A percentile compares a stretch with the other conserved stretches of the same genome.
phyloP scores from a whole-genome alignment of 257 asterid genomes.

The Euphrasia confusa region DNA sequence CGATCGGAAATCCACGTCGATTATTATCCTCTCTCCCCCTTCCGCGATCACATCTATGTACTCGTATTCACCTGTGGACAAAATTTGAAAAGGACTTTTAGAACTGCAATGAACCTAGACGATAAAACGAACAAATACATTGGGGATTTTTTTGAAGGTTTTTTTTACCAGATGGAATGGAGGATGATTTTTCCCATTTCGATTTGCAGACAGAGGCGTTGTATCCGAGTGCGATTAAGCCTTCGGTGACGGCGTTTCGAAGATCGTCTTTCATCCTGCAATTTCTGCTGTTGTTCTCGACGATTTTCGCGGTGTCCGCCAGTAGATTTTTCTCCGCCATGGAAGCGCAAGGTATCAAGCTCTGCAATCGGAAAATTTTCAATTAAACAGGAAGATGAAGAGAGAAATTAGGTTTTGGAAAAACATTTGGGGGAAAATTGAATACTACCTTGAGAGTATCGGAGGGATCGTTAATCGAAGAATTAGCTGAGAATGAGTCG shows the following conservation, averaged over 20 bases:
- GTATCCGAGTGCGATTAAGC: conserved; percentile 56
- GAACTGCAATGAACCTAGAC: not conserved
- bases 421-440: not conserved
- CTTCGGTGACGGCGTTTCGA: conserved; percentile 50
- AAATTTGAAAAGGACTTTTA: not conserved
- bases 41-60: conserved; percentile 64
- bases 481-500: conserved; percentile 30
- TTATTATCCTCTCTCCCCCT: conserved; percentile 57
- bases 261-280: conserved; percentile 63
- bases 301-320: conserved; percentile 66
- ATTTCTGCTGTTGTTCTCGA: conserved; percentile 57
- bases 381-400: conserved; percentile 1
- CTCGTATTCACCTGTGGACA: conserved; percentile 65
- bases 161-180: conserved; percentile 65
- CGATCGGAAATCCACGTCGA: conserved; percentile 85
- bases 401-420: not conserved
- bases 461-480: conserved; percentile 49
- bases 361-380: conserved; percentile 26
- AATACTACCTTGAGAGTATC: conserved; percentile 63
- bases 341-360: conserved; percentile 66
- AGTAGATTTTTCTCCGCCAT: conserved; percentile 65
- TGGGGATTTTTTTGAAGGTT: not conserved
- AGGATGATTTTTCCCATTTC: conserved; percentile 70
- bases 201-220: conserved; percentile 78
- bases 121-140: not conserved